phyloP scores from a whole-genome alignment of 495 filamentous ascomycete genomes.

The Podospora conica region DNA sequence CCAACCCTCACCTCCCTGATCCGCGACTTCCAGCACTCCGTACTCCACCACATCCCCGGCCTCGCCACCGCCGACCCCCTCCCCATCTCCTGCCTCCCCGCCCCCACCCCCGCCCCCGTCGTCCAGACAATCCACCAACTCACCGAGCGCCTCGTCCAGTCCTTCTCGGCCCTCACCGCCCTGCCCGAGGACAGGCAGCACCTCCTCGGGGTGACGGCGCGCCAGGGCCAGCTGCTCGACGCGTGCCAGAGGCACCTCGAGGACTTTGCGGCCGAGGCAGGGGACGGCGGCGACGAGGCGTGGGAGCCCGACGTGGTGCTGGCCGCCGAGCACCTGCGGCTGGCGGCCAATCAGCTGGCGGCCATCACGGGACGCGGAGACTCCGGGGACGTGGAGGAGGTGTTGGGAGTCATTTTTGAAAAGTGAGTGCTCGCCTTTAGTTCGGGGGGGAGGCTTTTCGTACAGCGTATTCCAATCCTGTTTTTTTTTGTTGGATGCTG shows the following conservation, averaged over 20 bases:
- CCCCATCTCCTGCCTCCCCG: conserved; percentile 61
- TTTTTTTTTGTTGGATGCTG: neutral
- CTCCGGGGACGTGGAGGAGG: conserved; percentile 89
- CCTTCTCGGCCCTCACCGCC: conserved; percentile 69
- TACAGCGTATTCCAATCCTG: neutral
- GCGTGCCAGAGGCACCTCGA: conserved; percentile 63
- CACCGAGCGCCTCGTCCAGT: conserved; percentile 55
- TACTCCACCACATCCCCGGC: conserved; percentile 26
- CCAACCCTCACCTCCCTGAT: conserved; percentile 25
- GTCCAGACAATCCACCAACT: conserved; percentile 65
- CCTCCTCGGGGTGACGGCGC: conserved; percentile 81
- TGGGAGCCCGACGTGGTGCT: conserved; percentile 64
- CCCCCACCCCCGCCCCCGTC: conserved; percentile 35
- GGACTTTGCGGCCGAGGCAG: conserved; percentile 54
- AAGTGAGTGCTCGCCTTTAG: conserved; percentile 53
- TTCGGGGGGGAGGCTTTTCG: neutral
- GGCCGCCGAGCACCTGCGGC: conserved; percentile 84
- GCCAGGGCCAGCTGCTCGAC: conserved; percentile 75
- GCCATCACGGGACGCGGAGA: conserved; percentile 85
- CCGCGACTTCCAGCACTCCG: conserved; percentile 26
- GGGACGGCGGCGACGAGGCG: conserved; percentile 9
- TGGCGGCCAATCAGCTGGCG: conserved; percentile 71
- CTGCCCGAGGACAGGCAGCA: conserved; percentile 59
- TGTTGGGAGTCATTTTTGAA: conserved; percentile 95
- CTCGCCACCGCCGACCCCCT: conserved; percentile 28